Conservation (phyloP, 2,329 filamentous ascomycete species). For the Microcyclospora pomicola region DNA sequence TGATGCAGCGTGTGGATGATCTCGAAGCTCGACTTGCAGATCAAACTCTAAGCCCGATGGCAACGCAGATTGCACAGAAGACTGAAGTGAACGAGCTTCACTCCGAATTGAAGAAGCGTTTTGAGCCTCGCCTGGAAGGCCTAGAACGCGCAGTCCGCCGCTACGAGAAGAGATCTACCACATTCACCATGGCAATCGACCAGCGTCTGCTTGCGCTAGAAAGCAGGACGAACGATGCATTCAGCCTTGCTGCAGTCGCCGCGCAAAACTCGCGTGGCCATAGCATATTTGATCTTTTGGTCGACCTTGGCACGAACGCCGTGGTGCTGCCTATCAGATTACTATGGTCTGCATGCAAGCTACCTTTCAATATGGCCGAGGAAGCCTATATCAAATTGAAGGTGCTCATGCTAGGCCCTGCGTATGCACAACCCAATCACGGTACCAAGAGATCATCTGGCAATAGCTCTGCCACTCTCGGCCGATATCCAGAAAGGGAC, state of each 20-base stretch:
- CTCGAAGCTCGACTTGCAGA: conserved; percentile 19
- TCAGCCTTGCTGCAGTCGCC: conserved; percentile 67
- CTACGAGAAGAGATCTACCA: conserved; percentile 76
- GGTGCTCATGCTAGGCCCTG: conserved; percentile 11
- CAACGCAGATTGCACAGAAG: conserved; percentile 16
- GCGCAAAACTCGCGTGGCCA: conserved; percentile 30
- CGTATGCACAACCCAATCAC: background rate
- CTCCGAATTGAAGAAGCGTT: conserved; percentile 46
- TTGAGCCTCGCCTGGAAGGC: conserved; percentile 74
- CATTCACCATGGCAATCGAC: conserved; percentile 64
- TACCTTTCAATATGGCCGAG: conserved; percentile 12
- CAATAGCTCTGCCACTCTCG: no score
- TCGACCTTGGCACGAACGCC: conserved; percentile 8
- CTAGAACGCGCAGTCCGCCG: conserved; percentile 76
- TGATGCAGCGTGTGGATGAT: conserved; percentile 16
- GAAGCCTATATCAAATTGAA: conserved; percentile 13
- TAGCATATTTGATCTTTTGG: conserved; percentile 9
- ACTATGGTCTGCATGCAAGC: background rate
- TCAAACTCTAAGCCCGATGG: conserved; percentile 13
- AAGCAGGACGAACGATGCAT: conserved; percentile 56
- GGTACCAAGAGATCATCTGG: no score
- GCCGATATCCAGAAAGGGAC: no score
- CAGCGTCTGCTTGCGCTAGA: conserved; percentile 60
- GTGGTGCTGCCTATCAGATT: conserved; percentile 3
- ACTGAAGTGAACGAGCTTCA: conserved; percentile 19